A percentile compares a stretch with the other conserved stretches of the same genome.
These are phyloP conservation scores for Entomophthora muscae DNA, from an alignment of 371 early-diverging fungal genomes.

Conservation along the genomic window DNA sequence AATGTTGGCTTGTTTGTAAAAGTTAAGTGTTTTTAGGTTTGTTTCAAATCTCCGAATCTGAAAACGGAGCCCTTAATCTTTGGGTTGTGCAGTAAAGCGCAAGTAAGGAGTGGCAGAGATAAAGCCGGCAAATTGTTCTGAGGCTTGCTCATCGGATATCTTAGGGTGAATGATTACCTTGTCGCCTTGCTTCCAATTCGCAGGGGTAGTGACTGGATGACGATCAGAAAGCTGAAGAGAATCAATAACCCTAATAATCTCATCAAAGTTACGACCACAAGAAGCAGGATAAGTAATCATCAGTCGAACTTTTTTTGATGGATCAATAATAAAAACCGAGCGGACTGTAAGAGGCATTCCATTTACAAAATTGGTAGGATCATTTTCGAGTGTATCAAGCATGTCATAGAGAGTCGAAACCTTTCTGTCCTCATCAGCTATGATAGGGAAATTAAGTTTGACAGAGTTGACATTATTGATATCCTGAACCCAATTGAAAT, in stretches of 20 bases:
- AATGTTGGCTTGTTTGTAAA: too few species aligned
- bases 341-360: constrained; percentile 91
- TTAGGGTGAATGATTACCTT: constrained; percentile 82
- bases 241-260: constrained; percentile 83
- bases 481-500: constrained; percentile 75
- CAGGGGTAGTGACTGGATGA: constrained; percentile 81
- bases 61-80: too few species aligned
- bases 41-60: too few species aligned
- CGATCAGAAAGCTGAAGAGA: constrained; percentile 77
- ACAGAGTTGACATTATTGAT: constrained; percentile 73
- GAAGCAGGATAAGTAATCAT: constrained; percentile 78
- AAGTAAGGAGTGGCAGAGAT: constrained; percentile 72
- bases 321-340: constrained; percentile 87
- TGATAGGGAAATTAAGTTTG: constrained; percentile 72
- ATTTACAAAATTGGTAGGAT: constrained; percentile 64
- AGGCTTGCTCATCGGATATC: constrained; percentile 66
- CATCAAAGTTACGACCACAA: constrained; percentile 86
- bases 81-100: constrained; percentile 39
- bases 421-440: constrained; percentile 71
- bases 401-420: constrained; percentile 81
- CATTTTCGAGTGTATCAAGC: constrained; percentile 73
- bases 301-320: constrained; percentile 73
- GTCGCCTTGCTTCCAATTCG: constrained; percentile 76
- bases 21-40: too few species aligned
- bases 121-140: constrained; percentile 61